A percentile compares a stretch with the other conserved stretches of the same genome.
Evolutionary conservation across 2,329 filamentous ascomycete species (phyloP).

Genomic region (Atkinsonella texensis): DNA sequence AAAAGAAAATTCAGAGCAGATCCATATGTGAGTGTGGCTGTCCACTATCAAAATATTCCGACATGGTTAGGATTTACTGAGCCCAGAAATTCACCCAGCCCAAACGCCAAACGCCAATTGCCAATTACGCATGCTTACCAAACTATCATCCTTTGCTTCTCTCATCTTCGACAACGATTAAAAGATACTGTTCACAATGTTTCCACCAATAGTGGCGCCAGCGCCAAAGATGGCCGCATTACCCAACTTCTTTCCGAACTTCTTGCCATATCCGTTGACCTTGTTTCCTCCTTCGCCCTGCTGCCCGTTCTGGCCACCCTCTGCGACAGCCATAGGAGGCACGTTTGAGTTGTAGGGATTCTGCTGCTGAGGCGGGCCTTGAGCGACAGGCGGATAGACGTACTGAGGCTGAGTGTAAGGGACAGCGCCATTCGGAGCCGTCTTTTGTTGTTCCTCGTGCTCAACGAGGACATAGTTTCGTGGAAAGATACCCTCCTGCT

Average conservation of each 20-base stretch:
- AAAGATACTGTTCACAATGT: slow-evolving; percentile 85
- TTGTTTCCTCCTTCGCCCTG: slow-evolving; percentile 42
- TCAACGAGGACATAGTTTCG: slow-evolving; percentile 73
- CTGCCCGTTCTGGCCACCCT: slow-evolving; percentile 31
- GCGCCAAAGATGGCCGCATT: slow-evolving; percentile 80
- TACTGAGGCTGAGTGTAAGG: slow-evolving; percentile 26
- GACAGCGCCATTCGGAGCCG: slow-evolving; percentile 20
- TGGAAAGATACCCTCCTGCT: slow-evolving; percentile 88
- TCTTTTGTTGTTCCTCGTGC: slow-evolving; percentile 39
- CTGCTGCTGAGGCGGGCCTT: slow-evolving; percentile 34
- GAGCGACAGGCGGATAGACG: slow-evolving; percentile 15
- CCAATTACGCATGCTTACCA: background rate
- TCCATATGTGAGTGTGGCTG: no score
- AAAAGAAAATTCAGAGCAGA: background rate
- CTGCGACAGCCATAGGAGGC: slow-evolving; percentile 62
- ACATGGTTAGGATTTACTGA: background rate
- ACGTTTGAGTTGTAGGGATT: slow-evolving; percentile 58
- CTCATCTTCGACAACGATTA: slow-evolving; percentile 26
- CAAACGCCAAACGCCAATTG: background rate
- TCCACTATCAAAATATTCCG: no score
- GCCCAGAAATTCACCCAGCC: background rate
- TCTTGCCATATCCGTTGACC: slow-evolving; percentile 69
- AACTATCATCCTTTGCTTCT: background rate
- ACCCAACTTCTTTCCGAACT: slow-evolving; percentile 86
- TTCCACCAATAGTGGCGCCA: slow-evolving; percentile 79